Evolutionary conservation across 73 alveolate species (phyloP), one percentile per base, ranked within the genome.

Genomic region (Paramecium sonneborni): DNA sequence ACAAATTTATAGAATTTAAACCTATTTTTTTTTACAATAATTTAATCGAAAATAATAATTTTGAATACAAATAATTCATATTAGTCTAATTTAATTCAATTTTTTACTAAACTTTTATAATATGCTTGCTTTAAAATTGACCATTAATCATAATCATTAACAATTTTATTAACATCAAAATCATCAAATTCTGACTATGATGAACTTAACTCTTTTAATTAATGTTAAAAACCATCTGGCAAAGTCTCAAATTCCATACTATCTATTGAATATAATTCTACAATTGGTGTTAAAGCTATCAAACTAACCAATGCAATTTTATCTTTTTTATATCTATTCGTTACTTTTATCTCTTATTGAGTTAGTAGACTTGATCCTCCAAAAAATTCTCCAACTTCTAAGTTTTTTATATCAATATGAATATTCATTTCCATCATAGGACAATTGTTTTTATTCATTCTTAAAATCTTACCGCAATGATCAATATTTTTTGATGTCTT

Each of bases 181-280:
- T 67, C 84, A 67, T 67, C 84, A 67, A 67, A 67, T 67, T 67
- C 84, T 26, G 84, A 30, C 26, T 67, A 32, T 30, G 48, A 30
- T 30, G 12, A 30, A 30, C 38, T 67, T 24, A 67, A 26, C 6
- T 67, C 84, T 32, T 67, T 67, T 67, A 67, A 32, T 67, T 32
- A 14, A 32, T 67, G 38, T 67, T 67, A 67, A 30, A 67, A 67
- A 9, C 48, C 84, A 30, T 67, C 84, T 30, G 84, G 84, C 9
- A 67, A 26, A 26, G 84, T 67, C 23, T 67, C 84, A 32, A 67
- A 67, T 67, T 67, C 38, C 44, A 32, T 32, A 9, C 48, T 30
- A 67, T 67, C 84, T 11, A 67, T 30, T 1, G 44, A 30, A 30
- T 30, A 67, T 7, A 67, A 67, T 67, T 67, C 84, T 67, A 32